phyloP scores from a whole-genome alignment of 768 basidiomycete species.

The Auricularia sp. region DNA sequence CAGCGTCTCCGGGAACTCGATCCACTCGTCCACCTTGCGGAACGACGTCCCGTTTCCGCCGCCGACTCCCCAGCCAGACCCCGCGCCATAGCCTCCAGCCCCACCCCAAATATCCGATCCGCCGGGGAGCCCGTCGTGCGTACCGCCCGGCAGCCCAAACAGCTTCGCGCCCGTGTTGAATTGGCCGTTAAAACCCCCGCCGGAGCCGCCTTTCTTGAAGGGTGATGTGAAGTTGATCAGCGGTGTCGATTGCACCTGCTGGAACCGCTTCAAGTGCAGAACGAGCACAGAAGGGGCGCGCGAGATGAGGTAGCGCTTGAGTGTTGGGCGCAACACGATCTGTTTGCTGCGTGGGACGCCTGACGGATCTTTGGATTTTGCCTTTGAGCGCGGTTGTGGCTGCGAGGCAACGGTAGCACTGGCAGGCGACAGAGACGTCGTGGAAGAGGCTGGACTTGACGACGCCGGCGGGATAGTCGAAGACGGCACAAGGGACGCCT shows the following conservation, averaged over 20 bases:
- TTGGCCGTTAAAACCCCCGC: background rate
- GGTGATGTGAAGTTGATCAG: slow-evolving; percentile 40
- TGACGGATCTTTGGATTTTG: background rate
- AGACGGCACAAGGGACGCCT: too few species aligned
- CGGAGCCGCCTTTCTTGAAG: slow-evolving; percentile 35
- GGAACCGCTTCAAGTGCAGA: slow-evolving; percentile 90
- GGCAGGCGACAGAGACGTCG: too few species aligned
- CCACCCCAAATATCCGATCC: background rate
- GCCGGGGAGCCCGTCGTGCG: background rate
- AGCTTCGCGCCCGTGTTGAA: background rate
- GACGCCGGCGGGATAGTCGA: too few species aligned
- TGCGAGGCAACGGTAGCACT: too few species aligned
- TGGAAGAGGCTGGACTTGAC: too few species aligned
- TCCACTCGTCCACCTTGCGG: slow-evolving; percentile 86
- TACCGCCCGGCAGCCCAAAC: background rate
- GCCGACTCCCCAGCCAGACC: slow-evolving; percentile 12
- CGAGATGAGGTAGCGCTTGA: slow-evolving; percentile 90
- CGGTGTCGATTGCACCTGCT: slow-evolving; percentile 62
- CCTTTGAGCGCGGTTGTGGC: background rate
- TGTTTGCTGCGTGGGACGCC: slow-evolving; percentile 33
- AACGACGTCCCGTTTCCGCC: slow-evolving; percentile 29
- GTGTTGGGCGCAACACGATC: slow-evolving; percentile 71
- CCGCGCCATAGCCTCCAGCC: background rate
- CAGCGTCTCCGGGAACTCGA: slow-evolving; percentile 80
- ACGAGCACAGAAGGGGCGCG: slow-evolving; percentile 80